phyloP scores from a whole-genome alignment of 129 eudicot species.

The Sambucus nigra region DNA sequence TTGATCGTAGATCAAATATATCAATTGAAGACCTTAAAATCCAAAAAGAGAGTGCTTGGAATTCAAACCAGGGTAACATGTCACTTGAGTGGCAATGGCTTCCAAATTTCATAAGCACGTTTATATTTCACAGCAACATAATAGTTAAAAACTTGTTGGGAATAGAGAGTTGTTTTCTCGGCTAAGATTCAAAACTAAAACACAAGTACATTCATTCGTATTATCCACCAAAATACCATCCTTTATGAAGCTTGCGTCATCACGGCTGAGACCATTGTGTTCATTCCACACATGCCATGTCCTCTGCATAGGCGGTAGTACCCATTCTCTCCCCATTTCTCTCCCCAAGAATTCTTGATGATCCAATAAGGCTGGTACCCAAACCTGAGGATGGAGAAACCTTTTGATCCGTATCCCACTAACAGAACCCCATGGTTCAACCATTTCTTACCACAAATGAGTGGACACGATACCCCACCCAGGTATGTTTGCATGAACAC shows the following conservation, averaged over 20 bases:
- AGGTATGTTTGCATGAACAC: conserved; percentile 94
- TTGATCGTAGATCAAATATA: no score
- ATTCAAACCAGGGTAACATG: no score
- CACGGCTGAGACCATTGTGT: conserved; percentile 82
- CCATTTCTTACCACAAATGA: conserved; percentile 60
- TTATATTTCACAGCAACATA: no score
- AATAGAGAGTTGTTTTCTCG: no score
- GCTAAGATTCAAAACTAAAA: no score
- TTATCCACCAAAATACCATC: no score
- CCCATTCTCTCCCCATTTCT: conserved; percentile 77
- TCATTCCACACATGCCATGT: conserved; percentile 73
- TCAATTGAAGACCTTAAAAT: no score
- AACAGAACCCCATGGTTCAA: conserved; percentile 83
- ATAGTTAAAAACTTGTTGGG: no score
- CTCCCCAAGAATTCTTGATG: conserved; percentile 92
- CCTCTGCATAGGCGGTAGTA: conserved; percentile 72
- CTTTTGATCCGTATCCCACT: conserved; percentile 73
- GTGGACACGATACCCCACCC: conserved; percentile 89
- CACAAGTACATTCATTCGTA: no score
- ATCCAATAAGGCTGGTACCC: conserved; percentile 81
- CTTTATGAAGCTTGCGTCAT: conserved; percentile 30
- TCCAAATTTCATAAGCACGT: no score
- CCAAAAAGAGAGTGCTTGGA: no score
- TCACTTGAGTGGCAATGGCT: no score
- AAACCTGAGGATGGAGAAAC: conserved; percentile 71